Percentiles rank a stretch among this genome's conserved stretches.
Evolutionary conservation across 768 basidiomycete genomes (phyloP).

Genomic region (Holtermannia corniformis): DNA sequence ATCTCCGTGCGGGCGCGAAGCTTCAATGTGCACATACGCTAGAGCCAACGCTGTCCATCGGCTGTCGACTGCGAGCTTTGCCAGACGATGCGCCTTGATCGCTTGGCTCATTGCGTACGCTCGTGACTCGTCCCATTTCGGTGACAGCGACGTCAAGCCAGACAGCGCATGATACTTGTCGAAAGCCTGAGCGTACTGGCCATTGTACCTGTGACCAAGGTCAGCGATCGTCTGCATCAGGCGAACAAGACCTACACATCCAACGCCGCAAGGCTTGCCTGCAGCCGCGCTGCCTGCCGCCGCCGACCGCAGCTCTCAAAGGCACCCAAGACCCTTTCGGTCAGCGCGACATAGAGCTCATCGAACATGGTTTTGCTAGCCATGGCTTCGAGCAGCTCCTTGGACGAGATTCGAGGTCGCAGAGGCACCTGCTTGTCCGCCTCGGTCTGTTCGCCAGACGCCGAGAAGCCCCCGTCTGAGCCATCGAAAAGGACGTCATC

Average conservation of each 20-base stretch:
- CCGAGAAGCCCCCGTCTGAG: conserved; percentile 18
- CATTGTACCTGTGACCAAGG: background rate
- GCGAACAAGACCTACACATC: conserved; percentile 57
- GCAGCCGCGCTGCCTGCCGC: conserved; percentile 75
- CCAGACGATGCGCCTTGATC: background rate
- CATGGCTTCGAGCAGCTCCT: conserved; percentile 55
- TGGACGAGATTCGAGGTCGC: conserved; percentile 48
- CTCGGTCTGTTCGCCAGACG: conserved; percentile 7
- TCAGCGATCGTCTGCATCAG: background rate
- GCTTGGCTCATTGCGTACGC: background rate
- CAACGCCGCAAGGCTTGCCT: conserved; percentile 75
- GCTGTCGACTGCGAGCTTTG: background rate
- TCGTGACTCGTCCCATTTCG: background rate
- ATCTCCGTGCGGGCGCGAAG: background rate
- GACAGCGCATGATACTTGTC: background rate
- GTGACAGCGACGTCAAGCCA: background rate
- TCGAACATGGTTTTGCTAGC: conserved; percentile 57
- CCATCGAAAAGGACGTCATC: conserved; percentile 33
- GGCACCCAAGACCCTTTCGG: conserved; percentile 73
- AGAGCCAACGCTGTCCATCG: background rate
- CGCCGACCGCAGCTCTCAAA: conserved; percentile 74
- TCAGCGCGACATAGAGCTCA: conserved; percentile 61
- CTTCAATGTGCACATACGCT: background rate
- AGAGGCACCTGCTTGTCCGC: background rate
- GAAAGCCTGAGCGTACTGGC: background rate